Evolutionary conservation across 768 basidiomycete species (phyloP).

Genomic region (Tephrocybe sp.): DNA sequence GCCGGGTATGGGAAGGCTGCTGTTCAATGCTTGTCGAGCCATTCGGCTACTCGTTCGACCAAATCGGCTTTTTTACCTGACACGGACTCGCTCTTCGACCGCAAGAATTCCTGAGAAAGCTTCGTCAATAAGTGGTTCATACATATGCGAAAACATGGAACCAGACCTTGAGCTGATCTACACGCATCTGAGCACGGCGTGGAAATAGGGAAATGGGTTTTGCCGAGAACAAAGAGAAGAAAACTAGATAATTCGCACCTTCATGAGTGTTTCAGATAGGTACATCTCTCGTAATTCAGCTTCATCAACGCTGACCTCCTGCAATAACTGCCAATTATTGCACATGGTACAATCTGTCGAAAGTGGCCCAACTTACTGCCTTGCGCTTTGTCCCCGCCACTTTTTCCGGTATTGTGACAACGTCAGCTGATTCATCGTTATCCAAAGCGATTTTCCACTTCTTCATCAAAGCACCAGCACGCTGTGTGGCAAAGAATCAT

Average conservation of each 20-base stretch:
- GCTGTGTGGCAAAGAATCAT: constrained; percentile 33
- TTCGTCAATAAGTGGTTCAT: constrained; percentile 6
- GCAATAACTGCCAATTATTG: background rate
- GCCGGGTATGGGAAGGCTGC: background rate
- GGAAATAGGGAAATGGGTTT: constrained; percentile 13
- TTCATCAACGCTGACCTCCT: constrained; percentile 70
- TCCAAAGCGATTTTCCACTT: constrained; percentile 68
- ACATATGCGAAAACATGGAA: background rate
- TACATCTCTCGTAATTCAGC: constrained; percentile 72
- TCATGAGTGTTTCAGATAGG: constrained; percentile 57
- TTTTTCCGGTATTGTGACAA: constrained; percentile 39
- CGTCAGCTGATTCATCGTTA: constrained; percentile 63
- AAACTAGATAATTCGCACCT: constrained; percentile 43
- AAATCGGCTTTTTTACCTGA: constrained; percentile 77
- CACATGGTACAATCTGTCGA: constrained; percentile 7
- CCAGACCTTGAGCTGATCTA: constrained; percentile 76
- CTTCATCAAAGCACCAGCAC: constrained; percentile 66
- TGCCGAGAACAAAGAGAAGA: background rate
- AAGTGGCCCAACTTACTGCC: constrained; percentile 46
- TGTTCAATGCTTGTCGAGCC: constrained; percentile 46
- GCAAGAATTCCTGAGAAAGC: constrained; percentile 63
- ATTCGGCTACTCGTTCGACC: constrained; percentile 62
- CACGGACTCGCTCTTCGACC: constrained; percentile 56
- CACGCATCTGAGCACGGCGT: constrained; percentile 55
- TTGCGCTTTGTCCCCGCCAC: constrained; percentile 64